These are phyloP conservation scores for Cucumis melo DNA, from an alignment of 306 rosid genomes.

Conservation along the genomic window DNA sequence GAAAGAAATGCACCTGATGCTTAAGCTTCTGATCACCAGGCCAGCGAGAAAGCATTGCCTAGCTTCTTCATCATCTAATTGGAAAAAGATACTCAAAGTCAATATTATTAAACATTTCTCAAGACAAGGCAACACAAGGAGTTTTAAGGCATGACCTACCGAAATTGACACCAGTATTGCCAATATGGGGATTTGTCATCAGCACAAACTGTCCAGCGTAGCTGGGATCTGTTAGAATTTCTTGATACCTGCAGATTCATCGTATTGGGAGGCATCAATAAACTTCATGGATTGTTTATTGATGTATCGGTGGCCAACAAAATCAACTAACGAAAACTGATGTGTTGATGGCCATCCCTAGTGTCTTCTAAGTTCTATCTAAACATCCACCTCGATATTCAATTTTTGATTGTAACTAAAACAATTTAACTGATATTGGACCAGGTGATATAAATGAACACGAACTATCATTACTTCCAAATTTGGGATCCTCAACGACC, in stretches of 20 bases:
- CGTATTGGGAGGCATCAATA: background rate
- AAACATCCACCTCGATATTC: background rate
- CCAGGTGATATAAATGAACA: background rate
- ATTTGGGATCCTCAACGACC: no score
- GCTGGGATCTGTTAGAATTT: constrained; percentile 91
- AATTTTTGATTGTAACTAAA: background rate
- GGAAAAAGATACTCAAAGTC: constrained; percentile 1
- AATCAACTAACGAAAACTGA: background rate
- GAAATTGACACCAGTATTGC: constrained; percentile 84
- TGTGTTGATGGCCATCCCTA: no score
- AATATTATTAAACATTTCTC: constrained; percentile 1
- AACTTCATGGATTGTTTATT: background rate
- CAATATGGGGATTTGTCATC: constrained; percentile 93
- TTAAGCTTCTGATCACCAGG: constrained; percentile 69
- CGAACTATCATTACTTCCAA: background rate
- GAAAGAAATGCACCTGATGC: constrained; percentile 41
- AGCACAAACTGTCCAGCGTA: constrained; percentile 93
- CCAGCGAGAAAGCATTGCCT: constrained; percentile 71
- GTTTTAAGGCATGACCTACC: constrained; percentile 24
- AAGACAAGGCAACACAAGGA: background rate
- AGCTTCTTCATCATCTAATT: constrained; percentile 83
- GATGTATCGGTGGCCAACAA: no score
- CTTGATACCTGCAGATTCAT: constrained; percentile 62
- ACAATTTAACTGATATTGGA: background rate
- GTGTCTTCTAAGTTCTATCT: background rate